These are phyloP conservation scores for Graphilbum fragrans DNA, from an alignment of 2,329 filamentous ascomycete genomes.

Conservation along the genomic window DNA sequence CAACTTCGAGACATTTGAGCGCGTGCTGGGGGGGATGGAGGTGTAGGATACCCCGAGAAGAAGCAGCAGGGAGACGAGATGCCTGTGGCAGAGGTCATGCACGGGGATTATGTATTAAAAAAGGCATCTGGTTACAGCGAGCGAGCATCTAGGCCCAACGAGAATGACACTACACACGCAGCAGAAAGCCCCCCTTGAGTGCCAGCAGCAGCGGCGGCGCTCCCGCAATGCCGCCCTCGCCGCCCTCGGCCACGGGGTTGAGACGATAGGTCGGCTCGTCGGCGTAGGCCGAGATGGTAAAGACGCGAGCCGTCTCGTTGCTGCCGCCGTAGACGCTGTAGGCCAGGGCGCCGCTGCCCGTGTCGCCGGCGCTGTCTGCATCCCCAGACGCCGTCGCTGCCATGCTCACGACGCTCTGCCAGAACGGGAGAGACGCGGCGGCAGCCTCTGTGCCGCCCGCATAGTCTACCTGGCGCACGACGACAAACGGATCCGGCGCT, in stretches of 20 bases:
- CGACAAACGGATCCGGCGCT: too few relatives aligned
- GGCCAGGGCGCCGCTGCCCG: background rate
- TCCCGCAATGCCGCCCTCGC: background rate
- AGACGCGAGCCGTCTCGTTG: background rate
- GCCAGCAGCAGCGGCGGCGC: background rate
- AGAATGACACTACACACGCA: background rate
- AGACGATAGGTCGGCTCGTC: background rate
- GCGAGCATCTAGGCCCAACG: too few relatives aligned
- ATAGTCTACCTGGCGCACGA: too few relatives aligned
- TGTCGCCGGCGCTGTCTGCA: background rate
- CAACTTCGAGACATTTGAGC: constrained; percentile 38
- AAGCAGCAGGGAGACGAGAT: too few relatives aligned
- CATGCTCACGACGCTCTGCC: background rate
- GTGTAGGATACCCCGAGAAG: constrained; percentile 8
- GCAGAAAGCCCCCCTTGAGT: constrained; percentile 1
- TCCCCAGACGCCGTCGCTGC: background rate
- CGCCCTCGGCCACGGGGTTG: background rate
- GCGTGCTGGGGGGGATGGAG: constrained; percentile 22
- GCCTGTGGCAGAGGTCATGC: too few relatives aligned
- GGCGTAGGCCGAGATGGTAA: background rate
- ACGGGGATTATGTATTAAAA: too few relatives aligned
- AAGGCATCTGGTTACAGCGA: too few relatives aligned
- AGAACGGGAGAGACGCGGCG: background rate
- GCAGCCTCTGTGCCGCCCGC: too few relatives aligned
- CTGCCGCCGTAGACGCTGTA: constrained; percentile 1